Evolutionary conservation across 2,329 filamentous ascomycete species (phyloP), one percentile per base, ranked within the genome.

Genomic region (Fusarium bulbicola): DNA sequence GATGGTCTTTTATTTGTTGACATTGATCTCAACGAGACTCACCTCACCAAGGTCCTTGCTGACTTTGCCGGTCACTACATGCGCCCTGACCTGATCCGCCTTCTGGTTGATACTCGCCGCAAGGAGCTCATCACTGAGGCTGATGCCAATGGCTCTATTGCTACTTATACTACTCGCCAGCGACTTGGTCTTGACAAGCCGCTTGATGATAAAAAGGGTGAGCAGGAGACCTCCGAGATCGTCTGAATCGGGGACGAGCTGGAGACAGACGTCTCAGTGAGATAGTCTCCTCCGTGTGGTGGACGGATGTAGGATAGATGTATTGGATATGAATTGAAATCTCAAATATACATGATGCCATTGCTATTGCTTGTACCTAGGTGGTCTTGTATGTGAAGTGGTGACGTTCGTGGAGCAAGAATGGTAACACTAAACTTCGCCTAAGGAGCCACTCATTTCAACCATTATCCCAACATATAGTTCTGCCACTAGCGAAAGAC

Each of bases 1-100:
- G 88, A 90, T 72, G 83, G 84, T 9, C 83, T 89, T 16, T 62
- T 89, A 13, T 85, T 83, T 62, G 86, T 86, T 1, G 86, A 89
- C 64, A 74, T 89, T 52, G 84, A 89, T 42, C 76, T 90, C 57
- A 77, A 82, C 11, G 76, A 78, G 49, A 74, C 50, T 3, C 76
- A 77, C 12, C 75, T 78, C 3, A 78, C 76, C 3, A 78, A 78
- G 65, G 72, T 74, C 2, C 66, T 78, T 1, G 76, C 84, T 21
- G 83, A 85, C 59, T 81, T 83, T 39, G 78, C 74, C 1, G 78
- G 79, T 1, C 80, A 81, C 65, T 81, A 84, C 72, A 80, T 81
- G 59, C 78, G 83, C 8, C 83, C 83, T 20, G 84, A 85, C 57
- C 67, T 84, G 63, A 77, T 85, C 24, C 82, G 83, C 28, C 77